Evolutionary conservation across 495 filamentous ascomycete species (phyloP).

Genomic region (Penicillium paradoxum): DNA sequence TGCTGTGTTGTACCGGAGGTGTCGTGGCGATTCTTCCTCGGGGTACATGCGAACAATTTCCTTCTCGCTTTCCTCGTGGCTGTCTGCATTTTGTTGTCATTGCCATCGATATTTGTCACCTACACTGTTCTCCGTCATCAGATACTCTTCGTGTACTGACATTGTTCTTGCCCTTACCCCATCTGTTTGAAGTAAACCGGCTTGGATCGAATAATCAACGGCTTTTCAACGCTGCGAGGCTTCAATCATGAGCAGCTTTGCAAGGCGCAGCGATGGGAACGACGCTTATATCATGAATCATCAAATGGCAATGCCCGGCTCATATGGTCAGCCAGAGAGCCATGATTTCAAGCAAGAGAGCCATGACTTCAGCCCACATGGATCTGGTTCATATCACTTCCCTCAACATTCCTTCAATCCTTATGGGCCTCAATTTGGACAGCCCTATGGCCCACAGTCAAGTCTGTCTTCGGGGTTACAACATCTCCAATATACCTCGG

Average conservation of each 20-base stretch:
- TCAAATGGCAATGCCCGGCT: slow-evolving; percentile 29
- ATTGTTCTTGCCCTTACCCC: not conserved
- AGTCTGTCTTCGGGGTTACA: slow-evolving; percentile 25
- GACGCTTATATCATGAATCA: slow-evolving; percentile 39
- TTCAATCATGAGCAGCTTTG: slow-evolving; percentile 34
- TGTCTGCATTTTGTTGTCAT: not conserved
- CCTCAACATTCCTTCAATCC: slow-evolving; percentile 34
- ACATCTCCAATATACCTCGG: slow-evolving; percentile 33
- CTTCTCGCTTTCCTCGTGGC: not conserved
- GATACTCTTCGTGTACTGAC: not conserved
- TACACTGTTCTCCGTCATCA: not conserved
- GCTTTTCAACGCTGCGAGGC: not conserved
- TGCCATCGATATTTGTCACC: not conserved
- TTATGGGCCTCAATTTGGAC: slow-evolving; percentile 32
- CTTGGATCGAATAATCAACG: not conserved
- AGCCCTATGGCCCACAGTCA: slow-evolving; percentile 32
- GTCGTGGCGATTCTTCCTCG: not conserved
- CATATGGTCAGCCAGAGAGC: slow-evolving; percentile 30
- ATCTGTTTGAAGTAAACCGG: not conserved
- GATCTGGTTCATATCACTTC: slow-evolving; percentile 33
- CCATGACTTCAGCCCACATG: slow-evolving; percentile 31
- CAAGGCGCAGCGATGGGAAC: slow-evolving; percentile 34
- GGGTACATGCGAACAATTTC: not conserved
- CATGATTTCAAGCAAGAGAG: slow-evolving; percentile 33
- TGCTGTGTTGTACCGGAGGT: not conserved